Evolutionary conservation across 1,139 yeast species (phyloP), one percentile per base, ranked within the genome.

Genomic region (Hemisphaericaspora xylanilytica): DNA sequence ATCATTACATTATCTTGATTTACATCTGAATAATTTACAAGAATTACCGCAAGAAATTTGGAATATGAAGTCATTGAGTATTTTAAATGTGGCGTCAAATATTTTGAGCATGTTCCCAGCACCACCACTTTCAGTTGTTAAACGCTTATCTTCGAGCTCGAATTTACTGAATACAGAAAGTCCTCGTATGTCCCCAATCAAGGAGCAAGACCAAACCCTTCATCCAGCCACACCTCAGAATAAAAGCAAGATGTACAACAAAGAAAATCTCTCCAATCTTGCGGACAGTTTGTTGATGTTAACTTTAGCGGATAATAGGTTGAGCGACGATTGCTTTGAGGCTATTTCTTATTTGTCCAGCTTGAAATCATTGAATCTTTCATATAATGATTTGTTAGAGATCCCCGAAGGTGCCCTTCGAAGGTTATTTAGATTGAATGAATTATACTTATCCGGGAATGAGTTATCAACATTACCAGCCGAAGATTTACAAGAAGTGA

Each of bases 1-100:
- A 3, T 74, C 78, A 24, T 69, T 92, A 45, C 83, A 78, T 49
- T 71, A 75, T 41, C 68, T 94, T 46, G 97, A 94, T 59, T 64
- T 89, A 36, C 97, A 92, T 59, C 77, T 87, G 36, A 94, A 94
- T 60, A 90, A 89, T 55, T 70, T 94, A 49, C 84, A 86, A 49
- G 54, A 67, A 4, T 63, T 94, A 27, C 90, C 94, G 0, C 75
- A 73, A 28, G 81, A 77, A 20, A 74, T 87, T 34, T 87, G 88
- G 87, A 67, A 73, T 41, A 67, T 85, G 58, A 73, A 70, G 24
- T 69, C 77, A 1, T 69, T 85, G 53, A 73, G 75, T 5, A 63
- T 65, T 5, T 69, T 89, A 49, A 92, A 94, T 59, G 72, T 86
- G 2, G 81, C 96, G 0, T 87, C 96, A 0, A 92, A 94, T 54